A percentile compares a stretch with the other conserved stretches of the same genome.
phyloP scores from a whole-genome alignment of 257 asterid species.

The Leptodermis oblonga region DNA sequence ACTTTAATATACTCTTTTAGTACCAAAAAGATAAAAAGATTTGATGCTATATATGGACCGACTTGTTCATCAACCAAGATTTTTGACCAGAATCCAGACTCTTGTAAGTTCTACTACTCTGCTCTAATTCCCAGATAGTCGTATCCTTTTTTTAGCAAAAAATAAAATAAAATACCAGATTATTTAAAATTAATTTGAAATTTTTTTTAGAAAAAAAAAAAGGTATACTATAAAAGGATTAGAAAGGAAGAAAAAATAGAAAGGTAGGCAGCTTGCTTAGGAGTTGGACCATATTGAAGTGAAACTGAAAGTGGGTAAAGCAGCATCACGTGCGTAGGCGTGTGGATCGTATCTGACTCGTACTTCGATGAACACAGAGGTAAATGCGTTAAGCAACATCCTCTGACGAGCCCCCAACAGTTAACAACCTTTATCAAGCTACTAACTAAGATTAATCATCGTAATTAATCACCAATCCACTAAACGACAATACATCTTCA shows the following conservation, averaged over 20 bases:
- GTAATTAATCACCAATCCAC: not conserved
- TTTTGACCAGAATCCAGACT: constrained; percentile 21
- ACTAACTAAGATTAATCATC: constrained; percentile 1
- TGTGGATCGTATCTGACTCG: constrained; percentile 45
- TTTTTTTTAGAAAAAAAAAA: not conserved
- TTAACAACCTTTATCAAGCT: not conserved
- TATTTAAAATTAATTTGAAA: too few species aligned
- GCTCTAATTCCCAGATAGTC: too few species aligned
- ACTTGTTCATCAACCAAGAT: constrained; percentile 1
- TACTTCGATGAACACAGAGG: constrained; percentile 33
- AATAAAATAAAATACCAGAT: too few species aligned
- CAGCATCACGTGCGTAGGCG: constrained; percentile 48
- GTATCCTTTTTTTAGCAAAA: too few species aligned
- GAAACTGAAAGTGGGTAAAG: constrained; percentile 15
- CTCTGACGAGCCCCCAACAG: constrained; percentile 34
- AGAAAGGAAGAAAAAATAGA: not conserved
- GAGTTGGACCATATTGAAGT: constrained; percentile 27
- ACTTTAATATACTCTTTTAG: too few species aligned
- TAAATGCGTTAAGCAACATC: constrained; percentile 89
- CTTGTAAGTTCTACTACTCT: not conserved
- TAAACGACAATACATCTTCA: not conserved
- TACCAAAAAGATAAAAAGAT: too few species aligned
- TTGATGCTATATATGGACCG: not conserved
- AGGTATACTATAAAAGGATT: too few species aligned
- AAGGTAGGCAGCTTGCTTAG: not conserved